These are phyloP conservation scores for Podospora bellae-mahoneyi DNA, from an alignment of 495 filamentous ascomycete genomes.

Conservation along the genomic window DNA sequence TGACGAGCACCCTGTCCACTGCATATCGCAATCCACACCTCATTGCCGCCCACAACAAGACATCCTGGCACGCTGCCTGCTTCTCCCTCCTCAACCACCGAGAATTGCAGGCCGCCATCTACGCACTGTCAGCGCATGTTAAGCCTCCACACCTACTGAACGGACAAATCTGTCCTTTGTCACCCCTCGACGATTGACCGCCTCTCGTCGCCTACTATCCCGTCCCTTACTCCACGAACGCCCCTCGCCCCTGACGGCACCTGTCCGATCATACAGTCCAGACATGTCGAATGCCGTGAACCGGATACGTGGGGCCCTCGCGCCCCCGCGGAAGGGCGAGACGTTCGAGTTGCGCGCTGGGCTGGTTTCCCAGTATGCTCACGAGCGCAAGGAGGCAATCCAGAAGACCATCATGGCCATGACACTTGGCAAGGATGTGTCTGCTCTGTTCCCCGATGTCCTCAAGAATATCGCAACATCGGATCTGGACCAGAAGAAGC, in stretches of 20 bases:
- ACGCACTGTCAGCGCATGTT: background rate
- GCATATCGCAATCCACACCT: conserved; percentile 15
- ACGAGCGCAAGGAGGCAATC: conserved; percentile 97
- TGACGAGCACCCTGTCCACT: conserved; percentile 5
- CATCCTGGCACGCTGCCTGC: conserved; percentile 9
- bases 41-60: background rate
- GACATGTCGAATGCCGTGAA: conserved; percentile 80
- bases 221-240: conserved; percentile 9
- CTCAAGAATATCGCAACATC: conserved; percentile 97
- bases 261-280: background rate
- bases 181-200: conserved; percentile 19
- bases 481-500: conserved; percentile 98
- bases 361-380: conserved; percentile 98
- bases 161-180: conserved; percentile 12
- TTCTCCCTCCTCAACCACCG: conserved; percentile 1
- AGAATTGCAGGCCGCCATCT: background rate
- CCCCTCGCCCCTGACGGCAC: background rate
- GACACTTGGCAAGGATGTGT: conserved; percentile 98
- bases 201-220: conserved; percentile 8
- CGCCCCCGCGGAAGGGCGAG: conserved; percentile 88
- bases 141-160: background rate
- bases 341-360: conserved; percentile 97
- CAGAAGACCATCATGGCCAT: conserved; percentile 99
- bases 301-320: conserved; percentile 90
- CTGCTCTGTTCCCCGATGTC: conserved; percentile 93